Evolutionary conservation across 2,329 filamentous ascomycete genomes (phyloP), one percentile per base, ranked within the genome.

Genomic region (Bipolaris gigantea): DNA sequence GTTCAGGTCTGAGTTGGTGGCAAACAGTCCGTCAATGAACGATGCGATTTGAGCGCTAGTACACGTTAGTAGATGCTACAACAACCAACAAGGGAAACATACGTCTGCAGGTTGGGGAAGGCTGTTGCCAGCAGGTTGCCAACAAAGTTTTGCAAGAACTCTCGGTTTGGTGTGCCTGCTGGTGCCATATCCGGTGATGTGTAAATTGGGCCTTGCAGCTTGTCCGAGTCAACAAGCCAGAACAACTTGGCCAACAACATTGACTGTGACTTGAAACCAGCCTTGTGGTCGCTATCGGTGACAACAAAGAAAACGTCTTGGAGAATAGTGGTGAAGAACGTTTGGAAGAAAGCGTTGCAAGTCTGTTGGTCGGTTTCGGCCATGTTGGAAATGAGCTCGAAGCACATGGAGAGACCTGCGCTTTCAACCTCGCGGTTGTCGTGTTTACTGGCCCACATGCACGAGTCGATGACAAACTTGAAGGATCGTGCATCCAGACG

Each of bases 391-490:
- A 99, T 92, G 61, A 99, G 82, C 78, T 99, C 94, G 63, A 96
- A 85, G 75, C 93, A 97, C 94, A 99, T 99, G 76, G 92, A 94
- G 57, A 99, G 85, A 56, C 94, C 94, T 35, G 94, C 95, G 63
- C 90, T 91, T 77, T 99, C 94, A 27, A 99, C 94, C 72, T 97
- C 92, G 56, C 94, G 89, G 78, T 99, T 99, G 79, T 99, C 94
- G 76, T 99, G 94, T 81, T 99, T 99, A 81, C 93, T 97, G n/a
- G 95, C 94, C 95, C 94, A 99, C 83, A 97, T 92, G 81, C 95
- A 99, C 33, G 93, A 96, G 75, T 99, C 94, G 63, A 99, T 97
- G 67, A 99, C 92, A 71, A 97, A 96, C 79, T 99, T 99, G 85
- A 99, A 99, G 72, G 97, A 94, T 55, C 91, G 87, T 69, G 90